These are phyloP conservation scores for Fusarium pilosicola DNA, from an alignment of 2,329 filamentous ascomycete genomes.

Conservation along the genomic window DNA sequence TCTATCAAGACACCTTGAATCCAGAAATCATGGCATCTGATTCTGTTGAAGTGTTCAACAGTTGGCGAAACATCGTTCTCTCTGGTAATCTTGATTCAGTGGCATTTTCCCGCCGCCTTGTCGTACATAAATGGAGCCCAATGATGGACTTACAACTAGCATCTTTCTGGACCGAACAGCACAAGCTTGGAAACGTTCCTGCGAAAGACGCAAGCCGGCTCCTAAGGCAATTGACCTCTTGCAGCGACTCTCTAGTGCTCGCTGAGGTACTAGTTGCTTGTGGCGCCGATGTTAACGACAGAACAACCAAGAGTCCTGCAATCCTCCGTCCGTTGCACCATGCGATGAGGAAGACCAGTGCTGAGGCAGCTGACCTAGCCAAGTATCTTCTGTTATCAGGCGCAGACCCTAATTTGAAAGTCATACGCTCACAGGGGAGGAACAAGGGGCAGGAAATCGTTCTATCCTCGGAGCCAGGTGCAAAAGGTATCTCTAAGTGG, in stretches of 20 bases:
- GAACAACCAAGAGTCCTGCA: accelerated
- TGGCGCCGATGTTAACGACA: background rate
- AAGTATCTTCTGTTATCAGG: background rate
- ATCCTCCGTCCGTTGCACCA: accelerated
- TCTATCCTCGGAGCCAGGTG: background rate
- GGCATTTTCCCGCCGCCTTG: too few species aligned
- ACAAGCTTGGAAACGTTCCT: accelerated
- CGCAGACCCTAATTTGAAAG: background rate
- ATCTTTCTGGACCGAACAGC: background rate
- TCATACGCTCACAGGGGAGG: background rate
- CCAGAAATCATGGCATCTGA: too few species aligned
- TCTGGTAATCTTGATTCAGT: too few species aligned
- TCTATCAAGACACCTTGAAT: too few species aligned
- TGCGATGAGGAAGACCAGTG: accelerated
- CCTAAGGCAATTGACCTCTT: accelerated
- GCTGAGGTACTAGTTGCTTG: background rate
- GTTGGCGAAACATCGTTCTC: too few species aligned
- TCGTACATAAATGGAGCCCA: too few species aligned
- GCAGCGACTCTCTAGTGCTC: background rate
- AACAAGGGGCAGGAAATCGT: accelerated
- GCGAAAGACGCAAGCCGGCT: accelerated
- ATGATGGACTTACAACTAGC: too few species aligned
- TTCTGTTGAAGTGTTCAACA: too few species aligned
- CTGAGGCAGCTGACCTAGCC: background rate
- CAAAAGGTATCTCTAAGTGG: background rate